Conservation (phyloP, 352 stramenopile genomes). For the Pelagophyceae sp. region DNA sequence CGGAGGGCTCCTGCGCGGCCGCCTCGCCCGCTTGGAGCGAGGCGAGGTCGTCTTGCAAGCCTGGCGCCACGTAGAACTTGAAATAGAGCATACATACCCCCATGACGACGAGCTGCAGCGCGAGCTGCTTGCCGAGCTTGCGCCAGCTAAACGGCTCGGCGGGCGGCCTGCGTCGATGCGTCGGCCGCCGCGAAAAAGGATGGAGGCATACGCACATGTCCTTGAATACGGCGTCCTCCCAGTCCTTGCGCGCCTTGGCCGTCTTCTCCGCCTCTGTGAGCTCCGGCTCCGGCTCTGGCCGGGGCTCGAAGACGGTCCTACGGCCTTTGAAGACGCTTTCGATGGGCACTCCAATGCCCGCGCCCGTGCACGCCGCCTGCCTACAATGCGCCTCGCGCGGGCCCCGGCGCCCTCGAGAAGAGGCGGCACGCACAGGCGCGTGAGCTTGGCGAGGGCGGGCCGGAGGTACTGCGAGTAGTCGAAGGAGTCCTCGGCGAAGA, state of each 20-base stretch:
- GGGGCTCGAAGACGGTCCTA: not conserved
- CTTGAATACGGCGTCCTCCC: not conserved
- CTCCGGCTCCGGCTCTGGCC: not conserved
- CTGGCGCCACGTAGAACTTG: not conserved
- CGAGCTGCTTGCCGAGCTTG: not conserved
- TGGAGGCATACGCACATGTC: too few species aligned
- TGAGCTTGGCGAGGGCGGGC: not conserved
- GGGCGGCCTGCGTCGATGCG: too few species aligned
- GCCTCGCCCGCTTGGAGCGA: too few species aligned
- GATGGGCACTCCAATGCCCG: slow-evolving; percentile 1
- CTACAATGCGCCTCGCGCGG: too few species aligned
- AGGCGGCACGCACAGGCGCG: not conserved
- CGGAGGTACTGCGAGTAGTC: not conserved
- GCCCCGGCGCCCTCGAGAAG: too few species aligned
- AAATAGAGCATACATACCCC: not conserved
- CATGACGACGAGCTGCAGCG: slow-evolving; percentile 10
- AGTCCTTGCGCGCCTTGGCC: not conserved
- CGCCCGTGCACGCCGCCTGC: not conserved
- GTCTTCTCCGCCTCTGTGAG: not conserved
- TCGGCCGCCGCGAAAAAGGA: too few species aligned
- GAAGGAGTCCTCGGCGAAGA: slow-evolving; percentile 2
- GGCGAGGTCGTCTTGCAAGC: not conserved
- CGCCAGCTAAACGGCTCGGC: not conserved
- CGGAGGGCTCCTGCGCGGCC: too few species aligned
- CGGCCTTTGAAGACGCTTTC: not conserved